Evolutionary conservation across 805 yeast genomes (phyloP).

Genomic region (Wickerhamiella azymoides): DNA sequence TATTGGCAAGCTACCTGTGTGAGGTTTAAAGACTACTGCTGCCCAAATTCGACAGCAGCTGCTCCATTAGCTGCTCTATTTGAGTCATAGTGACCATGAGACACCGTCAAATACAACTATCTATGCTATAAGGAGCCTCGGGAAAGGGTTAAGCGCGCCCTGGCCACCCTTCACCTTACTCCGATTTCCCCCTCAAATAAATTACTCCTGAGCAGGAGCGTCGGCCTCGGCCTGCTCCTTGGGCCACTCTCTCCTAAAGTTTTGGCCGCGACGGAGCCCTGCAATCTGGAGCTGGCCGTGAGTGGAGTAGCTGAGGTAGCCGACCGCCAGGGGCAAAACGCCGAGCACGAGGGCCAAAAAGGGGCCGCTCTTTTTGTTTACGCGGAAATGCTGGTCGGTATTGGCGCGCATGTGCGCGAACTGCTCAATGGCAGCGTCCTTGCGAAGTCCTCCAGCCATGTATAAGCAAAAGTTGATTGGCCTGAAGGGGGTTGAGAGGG

Average conservation of each 20-base stretch:
- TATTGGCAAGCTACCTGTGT: no score
- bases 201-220: background rate
- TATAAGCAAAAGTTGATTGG: conserved; percentile 8
- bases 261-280: conserved; percentile 18
- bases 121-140: no score
- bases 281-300: conserved; percentile 23
- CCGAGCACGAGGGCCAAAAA: conserved; percentile 23
- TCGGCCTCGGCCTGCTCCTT: background rate
- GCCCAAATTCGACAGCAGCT: no score
- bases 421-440: conserved; percentile 25
- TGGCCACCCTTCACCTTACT: no score
- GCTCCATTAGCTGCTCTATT: no score
- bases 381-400: conserved; percentile 20
- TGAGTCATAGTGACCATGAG: no score
- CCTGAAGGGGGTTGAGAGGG: background rate
- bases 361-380: conserved; percentile 21
- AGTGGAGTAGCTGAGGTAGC: conserved; percentile 24
- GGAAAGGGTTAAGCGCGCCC: no score
- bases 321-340: conserved; percentile 24
- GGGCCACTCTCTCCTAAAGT: conserved; percentile 16
- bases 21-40: no score
- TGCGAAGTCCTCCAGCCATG: conserved; percentile 23
- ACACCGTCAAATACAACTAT: no score
- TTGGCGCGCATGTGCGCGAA: conserved; percentile 24
- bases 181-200: no score